Percentiles rank a stretch among this genome's conserved stretches.
Conservation (phyloP, 129 eudicot species). For the Mikania micrantha region DNA sequence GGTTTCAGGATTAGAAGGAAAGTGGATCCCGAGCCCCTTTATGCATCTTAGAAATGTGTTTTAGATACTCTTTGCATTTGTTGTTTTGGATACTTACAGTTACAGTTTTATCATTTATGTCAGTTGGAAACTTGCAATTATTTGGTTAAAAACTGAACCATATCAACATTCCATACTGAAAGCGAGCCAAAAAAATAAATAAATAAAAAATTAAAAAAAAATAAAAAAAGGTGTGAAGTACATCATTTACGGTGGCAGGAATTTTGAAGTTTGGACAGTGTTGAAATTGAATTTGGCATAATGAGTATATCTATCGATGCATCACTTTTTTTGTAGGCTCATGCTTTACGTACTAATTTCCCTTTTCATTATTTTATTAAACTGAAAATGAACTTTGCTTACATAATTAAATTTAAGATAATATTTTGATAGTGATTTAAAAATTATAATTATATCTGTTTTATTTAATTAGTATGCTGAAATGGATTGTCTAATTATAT, state of each 20-base stretch:
- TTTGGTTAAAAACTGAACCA: background rate
- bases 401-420: too few species aligned
- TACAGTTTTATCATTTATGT: background rate
- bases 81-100: background rate
- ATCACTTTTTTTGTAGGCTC: slow-evolving; percentile 13
- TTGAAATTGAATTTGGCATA: slow-evolving; percentile 7
- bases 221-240: slow-evolving; percentile 2
- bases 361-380: too few species aligned
- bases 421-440: too few species aligned
- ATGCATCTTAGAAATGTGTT: slow-evolving; percentile 29
- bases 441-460: too few species aligned
- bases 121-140: background rate
- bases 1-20: slow-evolving; percentile 77
- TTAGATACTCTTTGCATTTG: background rate
- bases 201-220: too few species aligned
- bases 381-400: too few species aligned
- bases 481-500: too few species aligned
- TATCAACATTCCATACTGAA: background rate
- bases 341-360: slow-evolving; percentile 5
- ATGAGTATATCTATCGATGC: slow-evolving; percentile 11
- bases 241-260: background rate
- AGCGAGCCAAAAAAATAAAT: background rate
- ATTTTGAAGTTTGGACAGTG: too few species aligned
- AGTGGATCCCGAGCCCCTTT: slow-evolving; percentile 78
- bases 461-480: too few species aligned